phyloP scores from a whole-genome alignment of 1,139 yeast species.

The Arxiozyma heterogenica region DNA sequence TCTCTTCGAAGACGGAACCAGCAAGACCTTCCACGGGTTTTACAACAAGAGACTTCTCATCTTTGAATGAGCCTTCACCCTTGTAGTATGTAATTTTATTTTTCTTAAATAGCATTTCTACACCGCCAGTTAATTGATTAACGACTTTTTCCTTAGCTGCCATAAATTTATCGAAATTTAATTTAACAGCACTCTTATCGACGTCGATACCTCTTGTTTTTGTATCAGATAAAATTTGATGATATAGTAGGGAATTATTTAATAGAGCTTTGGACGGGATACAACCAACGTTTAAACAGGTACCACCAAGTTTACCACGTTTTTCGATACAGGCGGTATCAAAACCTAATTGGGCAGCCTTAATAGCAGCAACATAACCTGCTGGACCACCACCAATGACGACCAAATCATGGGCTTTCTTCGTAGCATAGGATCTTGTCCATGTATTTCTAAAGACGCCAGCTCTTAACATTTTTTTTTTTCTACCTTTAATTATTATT shows the following conservation, averaged over 20 bases:
- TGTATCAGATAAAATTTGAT: slow-evolving; percentile 80
- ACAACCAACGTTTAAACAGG: slow-evolving; percentile 97
- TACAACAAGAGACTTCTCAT: slow-evolving; percentile 69
- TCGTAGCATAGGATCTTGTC: slow-evolving; percentile 15
- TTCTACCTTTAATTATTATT: neutral
- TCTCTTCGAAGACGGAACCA: slow-evolving; percentile 39
- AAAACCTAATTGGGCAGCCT: slow-evolving; percentile 92
- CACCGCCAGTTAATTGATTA: slow-evolving; percentile 81
- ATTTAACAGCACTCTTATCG: slow-evolving; percentile 48
- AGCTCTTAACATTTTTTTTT: slow-evolving; percentile 1
- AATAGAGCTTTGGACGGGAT: slow-evolving; percentile 94
- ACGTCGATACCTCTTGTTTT: slow-evolving; percentile 85
- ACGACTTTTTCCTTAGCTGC: slow-evolving; percentile 90
- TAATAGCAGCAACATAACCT: slow-evolving; percentile 97
- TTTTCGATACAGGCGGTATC: slow-evolving; percentile 95
- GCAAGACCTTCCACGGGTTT: slow-evolving; percentile 83
- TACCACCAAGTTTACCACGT: slow-evolving; percentile 95
- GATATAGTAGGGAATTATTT: slow-evolving; percentile 90
- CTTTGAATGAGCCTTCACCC: slow-evolving; percentile 84
- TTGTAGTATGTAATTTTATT: slow-evolving; percentile 90
- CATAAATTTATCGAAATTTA: slow-evolving; percentile 74
- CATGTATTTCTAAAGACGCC: neutral
- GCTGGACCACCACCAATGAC: slow-evolving; percentile 99
- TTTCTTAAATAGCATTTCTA: slow-evolving; percentile 91
- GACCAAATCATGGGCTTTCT: slow-evolving; percentile 60